These are phyloP conservation scores for Nyssa sinensis DNA, from an alignment of 148 eudicot species.

Conservation along the genomic window DNA sequence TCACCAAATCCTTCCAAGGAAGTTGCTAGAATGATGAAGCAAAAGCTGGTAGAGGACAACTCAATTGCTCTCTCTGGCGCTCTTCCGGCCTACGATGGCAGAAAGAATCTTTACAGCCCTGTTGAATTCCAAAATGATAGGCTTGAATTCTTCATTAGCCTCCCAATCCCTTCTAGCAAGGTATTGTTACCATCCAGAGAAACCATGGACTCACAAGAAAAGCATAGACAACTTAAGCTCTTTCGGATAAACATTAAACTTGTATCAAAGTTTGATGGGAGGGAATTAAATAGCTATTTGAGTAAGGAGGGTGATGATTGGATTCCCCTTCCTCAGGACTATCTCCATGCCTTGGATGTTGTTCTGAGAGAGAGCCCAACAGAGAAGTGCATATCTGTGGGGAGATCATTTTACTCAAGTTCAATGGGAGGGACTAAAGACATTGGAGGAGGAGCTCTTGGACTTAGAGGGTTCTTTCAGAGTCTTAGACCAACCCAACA, in stretches of 20 bases:
- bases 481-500: slow-evolving; percentile 92
- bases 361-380: slow-evolving; percentile 71
- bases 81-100: slow-evolving; percentile 76
- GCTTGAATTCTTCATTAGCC: slow-evolving; percentile 68
- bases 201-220: slow-evolving; percentile 15
- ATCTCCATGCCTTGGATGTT: slow-evolving; percentile 91
- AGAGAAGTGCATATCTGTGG: slow-evolving; percentile 58
- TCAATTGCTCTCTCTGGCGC: slow-evolving; percentile 48
- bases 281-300: slow-evolving; percentile 53
- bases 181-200: slow-evolving; percentile 13
- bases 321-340: slow-evolving; percentile 76
- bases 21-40: slow-evolving; percentile 61
- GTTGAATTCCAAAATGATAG: slow-evolving; percentile 62
- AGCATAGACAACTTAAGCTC: slow-evolving; percentile 34
- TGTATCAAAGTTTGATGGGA: slow-evolving; percentile 78
- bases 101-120: slow-evolving; percentile 77
- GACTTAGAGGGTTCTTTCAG: slow-evolving; percentile 82
- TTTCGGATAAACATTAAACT: slow-evolving; percentile 69
- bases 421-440: slow-evolving; percentile 77
- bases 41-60: slow-evolving; percentile 59
- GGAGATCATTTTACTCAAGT: slow-evolving; percentile 73
- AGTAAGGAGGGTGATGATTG: slow-evolving; percentile 52
- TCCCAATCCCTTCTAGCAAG: slow-evolving; percentile 47
- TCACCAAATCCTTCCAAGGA: slow-evolving; percentile 78
- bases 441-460: slow-evolving; percentile 87